Evolutionary conservation across 1,284 basidiomycete genomes (phyloP), one percentile per base, ranked within the genome.

Genomic region (Trichosporon asahii): DNA sequence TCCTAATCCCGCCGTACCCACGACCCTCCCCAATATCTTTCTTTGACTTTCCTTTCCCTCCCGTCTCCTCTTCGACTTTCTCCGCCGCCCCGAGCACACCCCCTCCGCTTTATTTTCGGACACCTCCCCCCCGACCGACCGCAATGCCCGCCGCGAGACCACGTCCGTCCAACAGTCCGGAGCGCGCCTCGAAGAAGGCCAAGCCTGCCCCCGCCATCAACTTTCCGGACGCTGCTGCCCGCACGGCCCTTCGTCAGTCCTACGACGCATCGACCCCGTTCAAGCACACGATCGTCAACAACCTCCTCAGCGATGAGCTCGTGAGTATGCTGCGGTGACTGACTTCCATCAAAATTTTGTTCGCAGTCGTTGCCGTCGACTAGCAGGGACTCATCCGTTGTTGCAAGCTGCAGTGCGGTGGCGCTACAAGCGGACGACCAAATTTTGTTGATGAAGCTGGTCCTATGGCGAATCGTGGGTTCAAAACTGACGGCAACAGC

Each of bases 251-350:
- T 31, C 69, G 74, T 18, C 69, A 85, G 7, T 83, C 84, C 64
- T 95, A 96, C 82, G 77, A 83, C 8, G 75, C 83, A 5, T 90
- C 86, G 73, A 80, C 86, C 67, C 95, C 95, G 0, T 98, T 90
- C 87, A 92, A 91, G 82, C 90, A 97, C 83, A 90, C 89, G 33
- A 86, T 94, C 68, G 87, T 98, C 65, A 88, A 91, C 64, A 89
- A 90, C 73, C 87, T 99, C 29, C 91, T 98, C 84, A 89, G 91
- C 77, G 91, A 96, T 76, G 90, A 91, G 23, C 86, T 97, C 33
- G 87, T 96, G 68, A 85, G 81, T 76, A n/a, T 37, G 18, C 18
- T 53, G 49, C 49, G 21, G 53, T 46, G 40, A 63, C 23, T 53
- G 40, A 21, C 57, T 33, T 18, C 29, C 4, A n/a, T 31, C 57